Base-by-base conservation (phyloP, 2,329 filamentous ascomycete genomes). In the Saccharata proteae region DNA sequence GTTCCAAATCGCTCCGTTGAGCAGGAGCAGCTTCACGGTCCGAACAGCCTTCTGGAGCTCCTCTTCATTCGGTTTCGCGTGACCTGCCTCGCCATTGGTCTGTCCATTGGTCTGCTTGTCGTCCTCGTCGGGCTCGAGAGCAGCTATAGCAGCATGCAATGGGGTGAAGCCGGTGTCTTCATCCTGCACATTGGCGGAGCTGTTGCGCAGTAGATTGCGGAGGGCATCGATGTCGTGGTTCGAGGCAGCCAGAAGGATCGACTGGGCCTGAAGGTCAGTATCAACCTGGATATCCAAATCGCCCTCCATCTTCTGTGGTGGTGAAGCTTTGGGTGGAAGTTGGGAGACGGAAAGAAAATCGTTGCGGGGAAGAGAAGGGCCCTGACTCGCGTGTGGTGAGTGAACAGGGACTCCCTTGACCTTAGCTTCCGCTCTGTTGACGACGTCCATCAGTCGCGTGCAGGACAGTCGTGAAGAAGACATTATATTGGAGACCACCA, bases 1-100 rank as follows among this genome's bases (percentile, higher is more conserved):
- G 59, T 98, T 98, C 90, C 90, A 98, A 44, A 96, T 94, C 8
- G 84, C 90, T 18, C 90, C 90, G 43, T 80, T 79, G 47, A 86
- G 70, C 38, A 96, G 74, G 6, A 96, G 67, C 48, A 90, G 71
- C 43, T 72, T 70, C 4, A 94, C 62, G 0, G 78, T 77, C 31
- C 75, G 71, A 34, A 69, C 67, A 3, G 71, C 69, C 27, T 76
- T 69, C 18, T 80, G 49, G n/a, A 51, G 34, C 17, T 54, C 50
- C 12, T 48, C 49, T 16, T 47, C 45, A 16, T 53, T 51, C 10
- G 47, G 49, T 18, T 50, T 43, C 12, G 42, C 38, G 9, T 39
- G 30, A 8, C 46, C 39, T 6, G 45, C 40, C 1, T 46, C 42
- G 1, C 43, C 39, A 5, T 35, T 39, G 21, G 7, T 51, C 51